These are phyloP conservation scores for Lathyrus tuberosus DNA, from an alignment of 306 rosid genomes.

Conservation along the genomic window DNA sequence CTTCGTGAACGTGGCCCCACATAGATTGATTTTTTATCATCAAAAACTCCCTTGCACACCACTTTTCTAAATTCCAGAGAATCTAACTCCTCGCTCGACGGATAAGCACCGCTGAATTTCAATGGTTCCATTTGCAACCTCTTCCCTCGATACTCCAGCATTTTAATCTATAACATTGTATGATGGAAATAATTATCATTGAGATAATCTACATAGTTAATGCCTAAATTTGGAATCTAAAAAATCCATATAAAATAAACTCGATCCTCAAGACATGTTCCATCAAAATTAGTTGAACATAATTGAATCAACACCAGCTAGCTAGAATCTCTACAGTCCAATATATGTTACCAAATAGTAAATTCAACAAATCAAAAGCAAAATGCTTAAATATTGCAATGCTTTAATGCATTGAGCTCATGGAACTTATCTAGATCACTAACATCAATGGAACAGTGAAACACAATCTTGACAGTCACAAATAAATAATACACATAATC, in stretches of 20 bases:
- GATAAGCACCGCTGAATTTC: constrained; percentile 47
- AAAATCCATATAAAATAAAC: no score
- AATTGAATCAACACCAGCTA: constrained; percentile 5
- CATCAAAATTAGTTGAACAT: constrained; percentile 13
- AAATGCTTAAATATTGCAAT: neutral
- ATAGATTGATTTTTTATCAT: constrained; percentile 76
- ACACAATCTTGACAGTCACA: neutral
- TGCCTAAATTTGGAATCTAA: no score
- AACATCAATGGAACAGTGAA: neutral
- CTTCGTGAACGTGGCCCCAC: constrained; percentile 98
- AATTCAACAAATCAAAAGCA: constrained; percentile 18
- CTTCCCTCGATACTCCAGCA: constrained; percentile 69
- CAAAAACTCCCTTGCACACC: constrained; percentile 66
- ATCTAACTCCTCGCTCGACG: constrained; percentile 56
- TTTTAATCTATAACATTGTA: constrained; percentile 57
- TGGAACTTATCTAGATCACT: constrained; percentile 23
- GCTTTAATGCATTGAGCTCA: constrained; percentile 12
- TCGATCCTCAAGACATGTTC: neutral
- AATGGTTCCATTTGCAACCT: constrained; percentile 83
- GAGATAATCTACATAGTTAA: constrained; percentile 19
- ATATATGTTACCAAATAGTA: constrained; percentile 5
- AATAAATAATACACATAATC: constrained; percentile 8
- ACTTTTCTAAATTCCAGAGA: constrained; percentile 84
- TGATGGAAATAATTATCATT: constrained; percentile 13
- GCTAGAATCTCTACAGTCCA: constrained; percentile 5